These are phyloP conservation scores for Leishmania turanica DNA, from an alignment of 208 protist species.

Conservation along the genomic window DNA sequence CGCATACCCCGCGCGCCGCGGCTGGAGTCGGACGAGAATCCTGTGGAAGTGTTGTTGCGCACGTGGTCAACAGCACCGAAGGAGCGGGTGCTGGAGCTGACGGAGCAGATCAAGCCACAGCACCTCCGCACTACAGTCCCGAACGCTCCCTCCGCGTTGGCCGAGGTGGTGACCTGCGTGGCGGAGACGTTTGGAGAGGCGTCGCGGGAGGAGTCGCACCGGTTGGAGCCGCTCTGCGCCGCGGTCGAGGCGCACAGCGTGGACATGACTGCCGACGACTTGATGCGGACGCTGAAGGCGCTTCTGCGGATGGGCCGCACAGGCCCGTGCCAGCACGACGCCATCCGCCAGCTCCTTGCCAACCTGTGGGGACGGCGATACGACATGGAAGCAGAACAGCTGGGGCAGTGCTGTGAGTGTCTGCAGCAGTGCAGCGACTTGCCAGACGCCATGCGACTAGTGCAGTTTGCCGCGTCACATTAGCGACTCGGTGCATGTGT, in stretches of 20 bases:
- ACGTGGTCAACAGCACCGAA: conserved; percentile 73
- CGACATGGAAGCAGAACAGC: conserved; percentile 55
- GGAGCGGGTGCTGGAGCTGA: conserved; percentile 78
- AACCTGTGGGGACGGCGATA: conserved; percentile 57
- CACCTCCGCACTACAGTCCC: conserved; percentile 45
- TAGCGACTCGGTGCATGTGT: not conserved
- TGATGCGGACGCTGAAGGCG: conserved; percentile 53
- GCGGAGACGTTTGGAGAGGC: conserved; percentile 46
- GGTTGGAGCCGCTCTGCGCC: conserved; percentile 71
- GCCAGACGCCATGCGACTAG: conserved; percentile 19
- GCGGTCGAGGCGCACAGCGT: conserved; percentile 54
- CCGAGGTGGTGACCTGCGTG: conserved; percentile 58
- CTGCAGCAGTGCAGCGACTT: conserved; percentile 24
- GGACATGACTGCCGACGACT: conserved; percentile 66
- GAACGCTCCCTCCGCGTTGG: conserved; percentile 43
- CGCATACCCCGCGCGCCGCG: conserved; percentile 57
- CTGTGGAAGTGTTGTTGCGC: conserved; percentile 75
- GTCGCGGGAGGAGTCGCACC: conserved; percentile 43
- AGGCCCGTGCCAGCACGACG: conserved; percentile 32
- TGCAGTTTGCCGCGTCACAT: conserved; percentile 29
- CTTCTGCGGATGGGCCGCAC: conserved; percentile 62
- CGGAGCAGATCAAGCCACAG: conserved; percentile 67
- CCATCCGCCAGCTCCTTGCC: conserved; percentile 52
- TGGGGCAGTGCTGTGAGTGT: conserved; percentile 33
- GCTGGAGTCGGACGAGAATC: conserved; percentile 50